Conservation (phyloP, 176 grass and related monocot genomes). For the Leersia perrieri region DNA sequence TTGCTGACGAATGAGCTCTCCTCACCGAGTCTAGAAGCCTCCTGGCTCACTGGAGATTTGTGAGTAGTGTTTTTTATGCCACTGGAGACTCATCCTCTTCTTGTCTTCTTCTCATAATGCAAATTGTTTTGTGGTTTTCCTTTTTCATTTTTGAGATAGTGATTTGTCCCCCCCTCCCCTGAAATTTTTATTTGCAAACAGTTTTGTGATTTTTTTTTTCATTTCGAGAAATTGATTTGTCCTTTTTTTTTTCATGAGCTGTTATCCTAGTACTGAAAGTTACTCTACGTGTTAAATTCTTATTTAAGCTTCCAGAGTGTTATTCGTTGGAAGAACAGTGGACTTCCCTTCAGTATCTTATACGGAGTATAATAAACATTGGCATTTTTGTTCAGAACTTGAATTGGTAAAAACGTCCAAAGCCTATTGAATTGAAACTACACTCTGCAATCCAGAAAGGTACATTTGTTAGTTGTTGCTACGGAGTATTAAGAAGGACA, state of each 20-base stretch:
- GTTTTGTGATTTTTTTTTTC: neutral
- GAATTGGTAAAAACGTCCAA: too few relatives aligned
- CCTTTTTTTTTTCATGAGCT: too few relatives aligned
- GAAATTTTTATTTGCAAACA: neutral
- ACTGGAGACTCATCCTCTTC: slow-evolving; percentile 30
- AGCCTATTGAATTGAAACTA: too few relatives aligned
- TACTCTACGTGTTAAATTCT: too few relatives aligned
- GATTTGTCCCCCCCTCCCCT: neutral
- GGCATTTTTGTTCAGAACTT: neutral
- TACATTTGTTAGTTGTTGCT: neutral
- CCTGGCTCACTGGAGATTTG: neutral
- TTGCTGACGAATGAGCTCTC: neutral
- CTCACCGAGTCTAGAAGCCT: neutral
- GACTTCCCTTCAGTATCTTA: too few relatives aligned
- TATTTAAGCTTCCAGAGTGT: too few relatives aligned
- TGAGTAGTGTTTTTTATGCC: slow-evolving; percentile 19
- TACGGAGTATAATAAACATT: neutral
- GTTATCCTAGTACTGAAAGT: too few relatives aligned
- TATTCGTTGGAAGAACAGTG: too few relatives aligned
- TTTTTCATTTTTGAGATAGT: neutral
- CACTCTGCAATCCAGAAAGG: neutral
- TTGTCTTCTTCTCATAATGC: neutral
- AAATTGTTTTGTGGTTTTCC: neutral
- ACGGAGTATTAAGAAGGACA: neutral
- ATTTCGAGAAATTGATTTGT: neutral